Evolutionary conservation across 2,329 filamentous ascomycete species (phyloP).

Genomic region (Hortaea werneckii): DNA sequence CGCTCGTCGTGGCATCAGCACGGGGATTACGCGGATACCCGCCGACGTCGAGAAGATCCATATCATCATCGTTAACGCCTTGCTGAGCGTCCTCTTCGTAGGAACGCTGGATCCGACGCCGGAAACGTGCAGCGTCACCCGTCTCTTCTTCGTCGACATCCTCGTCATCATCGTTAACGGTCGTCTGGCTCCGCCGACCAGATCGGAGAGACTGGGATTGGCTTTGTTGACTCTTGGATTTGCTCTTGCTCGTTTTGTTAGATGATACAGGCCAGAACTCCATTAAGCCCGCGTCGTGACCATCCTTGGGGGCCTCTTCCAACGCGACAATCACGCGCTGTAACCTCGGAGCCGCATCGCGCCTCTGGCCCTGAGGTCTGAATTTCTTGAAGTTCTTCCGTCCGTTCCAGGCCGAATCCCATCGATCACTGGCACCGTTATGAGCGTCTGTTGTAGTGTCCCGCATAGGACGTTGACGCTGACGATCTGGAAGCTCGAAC

Average conservation of each 20-base stretch:
- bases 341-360: conserved; percentile 32
- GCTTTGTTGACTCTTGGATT: conserved; percentile 13
- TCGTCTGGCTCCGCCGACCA: background rate
- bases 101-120: conserved; percentile 18
- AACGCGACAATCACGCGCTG: conserved; percentile 58
- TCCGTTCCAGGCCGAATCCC: conserved; percentile 87
- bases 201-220: conserved; percentile 9
- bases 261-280: conserved; percentile 56
- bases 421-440: conserved; percentile 49
- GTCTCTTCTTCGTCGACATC: conserved; percentile 11
- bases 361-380: conserved; percentile 40
- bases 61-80: conserved; percentile 6
- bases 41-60: conserved; percentile 9
- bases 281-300: conserved; percentile 59
- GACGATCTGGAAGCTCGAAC: conserved; percentile 50
- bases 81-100: conserved; percentile 19
- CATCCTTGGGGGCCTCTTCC: conserved; percentile 60
- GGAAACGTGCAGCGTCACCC: conserved; percentile 17
- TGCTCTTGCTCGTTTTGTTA: conserved; percentile 10
- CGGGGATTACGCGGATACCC: conserved; percentile 8
- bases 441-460: conserved; percentile 10
- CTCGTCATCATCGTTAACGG: conserved; percentile 1
- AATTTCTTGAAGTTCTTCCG: conserved; percentile 96
- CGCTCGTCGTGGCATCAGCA: conserved; percentile 7
- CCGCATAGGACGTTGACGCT: conserved; percentile 10